Evolutionary conservation across 805 yeast species (phyloP), one percentile per base, ranked within the genome.

Genomic region (Candida hispaniensis): DNA sequence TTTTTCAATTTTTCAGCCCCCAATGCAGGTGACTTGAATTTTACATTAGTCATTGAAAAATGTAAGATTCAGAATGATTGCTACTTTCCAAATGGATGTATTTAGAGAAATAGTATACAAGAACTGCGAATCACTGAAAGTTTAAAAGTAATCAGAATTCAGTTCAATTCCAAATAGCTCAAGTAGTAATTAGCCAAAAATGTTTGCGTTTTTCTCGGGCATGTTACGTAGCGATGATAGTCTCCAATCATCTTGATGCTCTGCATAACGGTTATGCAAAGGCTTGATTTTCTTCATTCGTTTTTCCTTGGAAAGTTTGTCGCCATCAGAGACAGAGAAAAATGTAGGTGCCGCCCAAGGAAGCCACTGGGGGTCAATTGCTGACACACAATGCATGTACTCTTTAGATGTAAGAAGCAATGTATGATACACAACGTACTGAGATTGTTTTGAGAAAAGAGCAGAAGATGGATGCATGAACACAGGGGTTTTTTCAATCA

Each of bases 401-500:
- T 86, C 96, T 52, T 77, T 81, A 15, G 83, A 70, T 0, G 98
- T 88, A 30, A 79, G 56, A 32, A 88, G 78, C 47, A 88, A 60
- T 42, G 88, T 93, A 48, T 85, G 83, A 52, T 82, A 91, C 10
- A 88, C 60, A 5, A 91, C 62, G 36, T 71, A 61, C 44, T 71
- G 77, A 3, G 86, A 77, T 0, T 85, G 86, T 13, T 91, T 93
- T 40, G 72, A 75, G 47, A 69, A 73, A 18, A 88, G 51, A 0
- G 75, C 71, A 0, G 94, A 79, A 0, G 94, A 77, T 0, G 98
- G 98, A 48, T 88, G 98, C 18, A 88, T 64, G 48, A 61, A 67
- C 1, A 83, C 88, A 4, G 59, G 54, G 2, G 65, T 50, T n/a
- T 44, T 38, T 26, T 56, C 63, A 6, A 47, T 45, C 14, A 63